Base-by-base conservation (phyloP, 768 basidiomycete genomes). In the Cystobasidium onofrii region DNA sequence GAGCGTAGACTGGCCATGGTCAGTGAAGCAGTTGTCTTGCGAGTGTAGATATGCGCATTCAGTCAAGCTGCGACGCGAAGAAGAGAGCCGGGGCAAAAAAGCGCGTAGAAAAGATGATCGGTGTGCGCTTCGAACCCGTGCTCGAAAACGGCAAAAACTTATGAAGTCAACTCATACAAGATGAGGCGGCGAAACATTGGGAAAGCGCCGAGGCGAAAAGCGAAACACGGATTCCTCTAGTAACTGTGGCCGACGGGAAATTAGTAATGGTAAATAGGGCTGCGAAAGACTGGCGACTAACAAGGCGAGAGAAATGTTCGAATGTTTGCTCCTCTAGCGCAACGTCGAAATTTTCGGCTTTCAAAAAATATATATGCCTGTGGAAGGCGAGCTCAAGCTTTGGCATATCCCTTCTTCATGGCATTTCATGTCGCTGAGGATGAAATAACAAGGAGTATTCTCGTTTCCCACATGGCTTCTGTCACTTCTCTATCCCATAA, bases 191-290 rank as follows among this genome's bases (percentile, higher is more conserved):
- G 50, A 71, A 71, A 71, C 69, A 71, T 71, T 71, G 69, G 55
- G 43, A 57, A 57, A 71, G 33, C 69, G 54, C 69, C 55, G 50
- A 39, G 39, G 43, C 50, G 50, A 44, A 41, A 27, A 46, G 43
- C 33, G 52, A 33, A 39, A 71, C 69, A 71, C 69, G 54, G 69
- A 41, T 60, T 46, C 69, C 50, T 71, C 69, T 71, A 71, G 69
- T 71, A 71, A 71, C 31, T 63, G 15, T 13, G 33, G 61, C 33
- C 17, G 31, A 63, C 12, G 12, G 20, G 61, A 27, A 10, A 55
- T 55, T 55, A 55, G n/a, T 10, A 9, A 55, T 9, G 20, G 9
- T 55, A n/a, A 12, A 10, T 7, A 55, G 20, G n/a, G 20, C 54
- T 9, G 7, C 12, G 9, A n/a, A n/a, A 7, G 29, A n/a, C 9